Conservation (phyloP, 2,329 filamentous ascomycete species). For the Didymella keratinophila region DNA sequence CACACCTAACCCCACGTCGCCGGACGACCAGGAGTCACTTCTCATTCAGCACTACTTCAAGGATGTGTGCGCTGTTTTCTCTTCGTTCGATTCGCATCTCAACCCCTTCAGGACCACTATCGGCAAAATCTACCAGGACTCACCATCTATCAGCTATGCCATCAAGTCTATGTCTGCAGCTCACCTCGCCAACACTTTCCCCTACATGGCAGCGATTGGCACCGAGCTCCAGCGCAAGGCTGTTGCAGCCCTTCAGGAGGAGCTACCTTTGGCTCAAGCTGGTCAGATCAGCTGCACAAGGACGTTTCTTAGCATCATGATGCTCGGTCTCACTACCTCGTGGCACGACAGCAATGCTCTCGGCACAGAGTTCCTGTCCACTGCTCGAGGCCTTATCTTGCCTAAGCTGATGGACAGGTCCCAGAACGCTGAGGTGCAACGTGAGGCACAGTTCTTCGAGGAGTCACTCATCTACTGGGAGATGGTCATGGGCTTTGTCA, state of each 20-base stretch:
- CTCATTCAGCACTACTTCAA: constrained; percentile 71
- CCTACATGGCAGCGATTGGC: constrained; percentile 60
- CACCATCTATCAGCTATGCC: constrained; percentile 65
- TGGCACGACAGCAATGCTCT: constrained; percentile 67
- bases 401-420: constrained; percentile 54
- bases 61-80: constrained; percentile 68
- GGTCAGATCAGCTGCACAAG: constrained; percentile 56
- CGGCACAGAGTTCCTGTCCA: constrained; percentile 62
- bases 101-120: constrained; percentile 69
- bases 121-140: constrained; percentile 65
- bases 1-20: constrained; percentile 45
- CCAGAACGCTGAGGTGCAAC: constrained; percentile 43
- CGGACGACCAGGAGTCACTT: constrained; percentile 61
- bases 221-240: constrained; percentile 62
- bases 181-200: constrained; percentile 66
- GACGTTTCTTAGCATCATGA: constrained; percentile 64
- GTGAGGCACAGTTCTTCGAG: constrained; percentile 60
- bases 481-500: constrained; percentile 65
- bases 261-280: constrained; percentile 55
- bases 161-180: constrained; percentile 72
- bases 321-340: constrained; percentile 66
- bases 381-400: constrained; percentile 53
- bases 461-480: constrained; percentile 67
- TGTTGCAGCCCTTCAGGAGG: constrained; percentile 59
- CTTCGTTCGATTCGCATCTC: constrained; percentile 69